Conservation (phyloP, 345 rosid genomes). For the Aurinia saxatilis region DNA sequence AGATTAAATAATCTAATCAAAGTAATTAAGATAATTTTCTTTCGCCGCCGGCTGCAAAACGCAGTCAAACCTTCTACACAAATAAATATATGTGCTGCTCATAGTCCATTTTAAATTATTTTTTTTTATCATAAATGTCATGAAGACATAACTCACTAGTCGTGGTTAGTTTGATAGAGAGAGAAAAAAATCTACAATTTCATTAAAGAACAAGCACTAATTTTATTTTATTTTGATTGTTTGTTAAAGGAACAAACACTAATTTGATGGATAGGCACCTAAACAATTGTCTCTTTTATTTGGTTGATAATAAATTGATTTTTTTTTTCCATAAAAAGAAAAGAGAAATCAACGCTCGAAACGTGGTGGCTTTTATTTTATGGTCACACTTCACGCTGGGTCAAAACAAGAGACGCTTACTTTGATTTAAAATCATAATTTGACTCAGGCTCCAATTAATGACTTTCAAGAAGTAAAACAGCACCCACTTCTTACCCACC, state of each 20-base stretch:
- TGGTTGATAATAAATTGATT: not conserved
- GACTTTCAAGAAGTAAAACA: constrained; percentile 1
- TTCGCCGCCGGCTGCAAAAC: not conserved
- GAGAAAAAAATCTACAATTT: too few relatives aligned
- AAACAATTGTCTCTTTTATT: not conserved
- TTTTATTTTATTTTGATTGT: too few relatives aligned
- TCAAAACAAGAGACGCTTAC: constrained; percentile 16
- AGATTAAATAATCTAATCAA: not conserved
- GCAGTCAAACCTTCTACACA: not conserved
- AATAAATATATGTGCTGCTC: too few relatives aligned
- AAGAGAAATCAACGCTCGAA: not conserved
- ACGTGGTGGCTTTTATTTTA: not conserved
- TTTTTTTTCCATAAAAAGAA: not conserved
- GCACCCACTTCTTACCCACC: not conserved
- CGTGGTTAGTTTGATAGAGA: too few relatives aligned
- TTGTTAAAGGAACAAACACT: too few relatives aligned
- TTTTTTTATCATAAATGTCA: too few relatives aligned
- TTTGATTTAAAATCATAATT: not conserved
- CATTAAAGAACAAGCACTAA: too few relatives aligned
- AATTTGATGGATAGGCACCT: too few relatives aligned
- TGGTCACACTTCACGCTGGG: not conserved
- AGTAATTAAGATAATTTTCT: not conserved
- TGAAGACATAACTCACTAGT: too few relatives aligned
- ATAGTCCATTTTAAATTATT: too few relatives aligned
- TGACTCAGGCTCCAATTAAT: not conserved